Evolutionary conservation across 192 early-diverging fungal species (phyloP), one percentile per base, ranked within the genome.

Genomic region (Podila horticola): DNA sequence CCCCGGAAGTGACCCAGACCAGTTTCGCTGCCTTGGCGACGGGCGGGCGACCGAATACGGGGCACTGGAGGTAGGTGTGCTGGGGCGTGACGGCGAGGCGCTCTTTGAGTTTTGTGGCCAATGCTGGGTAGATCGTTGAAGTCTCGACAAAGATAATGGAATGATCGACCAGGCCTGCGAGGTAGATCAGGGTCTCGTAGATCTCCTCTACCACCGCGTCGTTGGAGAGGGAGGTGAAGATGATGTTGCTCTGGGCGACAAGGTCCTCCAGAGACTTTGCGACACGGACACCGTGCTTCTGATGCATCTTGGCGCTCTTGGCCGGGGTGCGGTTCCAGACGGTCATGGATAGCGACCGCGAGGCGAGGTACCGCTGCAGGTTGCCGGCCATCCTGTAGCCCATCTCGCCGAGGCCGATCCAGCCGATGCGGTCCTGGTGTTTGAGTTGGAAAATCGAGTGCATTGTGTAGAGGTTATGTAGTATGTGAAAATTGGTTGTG

Each of bases 271-370:
- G 41, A n/a, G 86, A 76, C 24, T 67, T 74, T 29, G 68, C 75
- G 2, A 83, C 83, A 1, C 58, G 62, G 0, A 85, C 90, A 10
- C 88, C 90, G 3, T 84, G 74, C n/a, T 61, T 62, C n/a, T 76
- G 66, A 0, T 72, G 70, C 26, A 93, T 69, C 2, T 69, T 62
- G 19, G 73, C 66, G n/a, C 86, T 77, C 64, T 90, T 90, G 36
- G 75, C 57, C 1, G 45, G 36, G 1, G 89, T 86, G 36, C 93
- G 91, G 79, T 94, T 94, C 73, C 89, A 90, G 31, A 92, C 91
- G 0, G 88, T 77, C 20, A 91, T 71, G 11, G 83, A 74, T n/a
- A 76, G 74, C 10, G 74, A 71, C 12, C 70, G 58, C n/a, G 71
- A 58, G 31, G 73, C 24, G 19, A 89, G 84, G 72, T 89, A 83